Conservation (phyloP, 768 basidiomycete genomes). For the Terana coerulea region DNA sequence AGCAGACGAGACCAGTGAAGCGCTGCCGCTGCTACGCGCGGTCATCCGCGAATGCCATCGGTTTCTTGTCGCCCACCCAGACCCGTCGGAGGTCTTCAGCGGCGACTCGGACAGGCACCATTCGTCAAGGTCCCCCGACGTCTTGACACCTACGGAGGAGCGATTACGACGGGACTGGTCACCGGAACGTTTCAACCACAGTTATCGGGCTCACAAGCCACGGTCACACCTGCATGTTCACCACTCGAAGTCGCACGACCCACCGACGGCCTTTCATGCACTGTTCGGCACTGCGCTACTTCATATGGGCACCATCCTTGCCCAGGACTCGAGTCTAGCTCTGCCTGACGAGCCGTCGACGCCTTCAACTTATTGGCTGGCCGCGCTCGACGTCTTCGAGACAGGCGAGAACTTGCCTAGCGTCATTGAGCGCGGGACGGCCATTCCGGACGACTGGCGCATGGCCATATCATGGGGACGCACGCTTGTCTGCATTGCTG, state of each 20-base stretch:
- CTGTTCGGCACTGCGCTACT: constrained; percentile 62
- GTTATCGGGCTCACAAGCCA: neutral
- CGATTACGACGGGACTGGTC: constrained; percentile 21
- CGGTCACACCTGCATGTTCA: neutral
- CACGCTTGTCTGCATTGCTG: constrained; percentile 56
- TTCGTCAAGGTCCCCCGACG: constrained; percentile 14
- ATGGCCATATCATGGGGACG: constrained; percentile 68
- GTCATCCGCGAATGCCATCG: constrained; percentile 67
- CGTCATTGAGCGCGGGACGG: constrained; percentile 22
- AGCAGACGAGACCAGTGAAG: constrained; percentile 42
- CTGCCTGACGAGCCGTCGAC: constrained; percentile 50
- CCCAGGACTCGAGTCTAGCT: constrained; percentile 45
- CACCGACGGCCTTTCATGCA: constrained; percentile 63
- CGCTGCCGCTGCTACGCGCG: constrained; percentile 53
- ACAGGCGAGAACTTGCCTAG: constrained; percentile 60
- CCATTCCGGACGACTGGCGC: constrained; percentile 56
- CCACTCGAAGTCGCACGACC: constrained; percentile 29
- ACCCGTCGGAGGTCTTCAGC: constrained; percentile 51
- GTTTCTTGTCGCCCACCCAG: constrained; percentile 50
- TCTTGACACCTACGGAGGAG: constrained; percentile 24
- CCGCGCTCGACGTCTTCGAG: constrained; percentile 70
- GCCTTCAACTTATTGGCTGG: constrained; percentile 57
- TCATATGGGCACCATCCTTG: constrained; percentile 59
- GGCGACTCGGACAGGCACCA: constrained; percentile 13
- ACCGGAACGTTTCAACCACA: constrained; percentile 6